Conservation (phyloP, 345 rosid species). For the Eucalyptus erythrocorys region DNA sequence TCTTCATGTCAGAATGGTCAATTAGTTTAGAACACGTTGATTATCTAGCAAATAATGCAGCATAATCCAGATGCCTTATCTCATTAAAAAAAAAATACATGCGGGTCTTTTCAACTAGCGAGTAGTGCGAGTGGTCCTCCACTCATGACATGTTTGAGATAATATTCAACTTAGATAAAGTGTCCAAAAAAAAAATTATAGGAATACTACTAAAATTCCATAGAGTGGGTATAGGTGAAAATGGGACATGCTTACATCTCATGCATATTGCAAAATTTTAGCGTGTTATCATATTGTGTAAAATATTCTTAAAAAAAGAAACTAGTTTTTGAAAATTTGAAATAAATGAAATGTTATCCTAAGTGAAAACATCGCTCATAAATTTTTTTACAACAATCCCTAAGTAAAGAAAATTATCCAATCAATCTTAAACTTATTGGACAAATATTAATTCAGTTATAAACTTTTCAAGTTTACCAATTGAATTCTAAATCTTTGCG, state of each 20-base stretch:
- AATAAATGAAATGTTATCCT: not conserved
- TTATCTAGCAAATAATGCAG: not conserved
- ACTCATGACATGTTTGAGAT: not conserved
- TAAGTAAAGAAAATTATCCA: not conserved
- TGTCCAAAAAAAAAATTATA: too few species aligned
- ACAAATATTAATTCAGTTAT: not conserved
- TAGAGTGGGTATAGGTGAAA: not conserved
- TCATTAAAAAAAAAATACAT: not conserved
- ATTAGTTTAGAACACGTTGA: too few species aligned
- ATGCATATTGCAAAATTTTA: too few species aligned
- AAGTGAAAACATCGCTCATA: not conserved
- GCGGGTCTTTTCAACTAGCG: not conserved
- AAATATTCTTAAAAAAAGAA: not conserved
- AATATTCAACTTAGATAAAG: too few species aligned
- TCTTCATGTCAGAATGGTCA: not conserved
- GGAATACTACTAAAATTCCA: too few species aligned
- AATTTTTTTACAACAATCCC: not conserved
- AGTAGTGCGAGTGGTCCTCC: not conserved
- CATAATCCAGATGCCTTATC: not conserved
- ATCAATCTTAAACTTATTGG: not conserved
- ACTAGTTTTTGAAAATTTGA: not conserved
- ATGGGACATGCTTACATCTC: not conserved
- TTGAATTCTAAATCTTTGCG: not conserved
- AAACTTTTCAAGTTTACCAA: not conserved
- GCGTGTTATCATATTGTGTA: not conserved